Conservation (phyloP, 352 stramenopile genomes). For the Pythium monospermum region DNA sequence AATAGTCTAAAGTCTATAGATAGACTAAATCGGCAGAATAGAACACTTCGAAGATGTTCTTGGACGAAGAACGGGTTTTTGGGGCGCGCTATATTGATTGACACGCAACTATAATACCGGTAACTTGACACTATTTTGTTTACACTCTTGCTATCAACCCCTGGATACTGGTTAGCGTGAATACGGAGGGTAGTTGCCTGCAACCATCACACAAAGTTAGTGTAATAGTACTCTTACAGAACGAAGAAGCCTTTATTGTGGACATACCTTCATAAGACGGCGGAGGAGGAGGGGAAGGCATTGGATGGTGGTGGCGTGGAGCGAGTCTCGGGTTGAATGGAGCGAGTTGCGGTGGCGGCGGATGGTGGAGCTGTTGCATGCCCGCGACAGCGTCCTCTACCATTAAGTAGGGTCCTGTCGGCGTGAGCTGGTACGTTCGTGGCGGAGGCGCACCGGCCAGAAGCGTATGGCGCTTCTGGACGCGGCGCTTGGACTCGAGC, state of each 20-base stretch:
- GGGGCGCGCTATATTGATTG: not conserved
- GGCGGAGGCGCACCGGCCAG: not conserved
- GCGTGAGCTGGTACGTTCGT: slow-evolving; percentile 16
- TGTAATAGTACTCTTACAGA: slow-evolving; percentile 12
- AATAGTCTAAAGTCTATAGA: too few species aligned
- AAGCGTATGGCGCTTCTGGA: slow-evolving; percentile 36
- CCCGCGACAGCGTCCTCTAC: not conserved
- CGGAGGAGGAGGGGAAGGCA: not conserved
- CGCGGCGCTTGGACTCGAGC: slow-evolving; percentile 74
- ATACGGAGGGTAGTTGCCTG: slow-evolving; percentile 14
- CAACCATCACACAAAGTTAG: not conserved
- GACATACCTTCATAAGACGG: not conserved
- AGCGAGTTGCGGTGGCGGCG: not conserved
- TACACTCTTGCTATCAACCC: not conserved
- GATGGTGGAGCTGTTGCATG: not conserved
- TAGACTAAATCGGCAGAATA: too few species aligned
- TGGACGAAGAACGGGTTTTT: not conserved
- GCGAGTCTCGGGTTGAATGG: too few species aligned
- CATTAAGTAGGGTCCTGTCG: not conserved
- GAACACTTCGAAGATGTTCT: not conserved
- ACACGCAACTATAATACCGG: not conserved
- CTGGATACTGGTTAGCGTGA: slow-evolving; percentile 5
- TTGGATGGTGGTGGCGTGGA: too few species aligned
- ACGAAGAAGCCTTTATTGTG: not conserved
- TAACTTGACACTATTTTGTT: slow-evolving; percentile 13